Evolutionary conservation across 805 yeast genomes (phyloP).

Genomic region (Candida namnaoensis): DNA sequence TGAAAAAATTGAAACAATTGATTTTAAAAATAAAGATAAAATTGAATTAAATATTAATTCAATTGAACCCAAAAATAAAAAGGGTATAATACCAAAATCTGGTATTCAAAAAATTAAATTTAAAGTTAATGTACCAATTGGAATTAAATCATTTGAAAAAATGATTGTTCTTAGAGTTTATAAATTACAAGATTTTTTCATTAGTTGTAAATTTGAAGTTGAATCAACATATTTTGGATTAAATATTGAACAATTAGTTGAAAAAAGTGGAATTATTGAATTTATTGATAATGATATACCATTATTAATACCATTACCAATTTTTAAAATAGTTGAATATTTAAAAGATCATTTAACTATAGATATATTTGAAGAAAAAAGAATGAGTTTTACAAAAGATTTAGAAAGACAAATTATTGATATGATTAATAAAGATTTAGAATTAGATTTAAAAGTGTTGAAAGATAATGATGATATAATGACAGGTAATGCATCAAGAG

Average conservation of each 20-base stretch:
- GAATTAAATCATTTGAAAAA: constrained; percentile 13
- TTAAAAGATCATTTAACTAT: constrained; percentile 15
- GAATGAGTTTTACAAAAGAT: constrained; percentile 11
- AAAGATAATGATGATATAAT: constrained; percentile 8
- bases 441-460: constrained; percentile 8
- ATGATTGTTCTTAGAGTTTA: constrained; percentile 19
- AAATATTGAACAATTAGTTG: constrained; percentile 12
- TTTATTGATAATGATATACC: too few relatives aligned
- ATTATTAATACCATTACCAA: constrained; percentile 19
- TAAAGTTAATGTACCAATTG: constrained; percentile 17
- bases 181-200: constrained; percentile 22
- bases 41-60: constrained; percentile 3
- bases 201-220: constrained; percentile 17
- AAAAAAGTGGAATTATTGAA: too few relatives aligned
- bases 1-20: constrained; percentile 12
- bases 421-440: constrained; percentile 14
- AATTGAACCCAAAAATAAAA: constrained; percentile 12
- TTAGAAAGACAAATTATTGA: constrained; percentile 12
- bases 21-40: constrained; percentile 9
- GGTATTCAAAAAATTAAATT: constrained; percentile 15
- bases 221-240: constrained; percentile 20
- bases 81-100: constrained; percentile 21
- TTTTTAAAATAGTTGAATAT: constrained; percentile 20
- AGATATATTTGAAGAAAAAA: constrained; percentile 18
- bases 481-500: constrained; percentile 13